Evolutionary conservation across 208 protist genomes (phyloP).

Genomic region (Wallacemonas rigidus): DNA sequence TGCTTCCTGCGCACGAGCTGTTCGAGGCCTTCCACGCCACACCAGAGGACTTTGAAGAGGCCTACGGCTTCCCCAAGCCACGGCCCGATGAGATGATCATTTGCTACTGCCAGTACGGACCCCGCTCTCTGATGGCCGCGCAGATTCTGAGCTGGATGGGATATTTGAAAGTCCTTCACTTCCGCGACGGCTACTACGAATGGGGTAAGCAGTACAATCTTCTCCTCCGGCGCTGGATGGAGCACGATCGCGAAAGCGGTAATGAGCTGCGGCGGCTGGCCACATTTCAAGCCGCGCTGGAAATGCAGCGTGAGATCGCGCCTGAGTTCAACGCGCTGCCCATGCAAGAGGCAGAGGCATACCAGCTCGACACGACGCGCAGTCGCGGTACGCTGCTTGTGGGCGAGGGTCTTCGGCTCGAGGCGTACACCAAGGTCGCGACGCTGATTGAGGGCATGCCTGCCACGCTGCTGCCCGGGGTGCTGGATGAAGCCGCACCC

Average conservation of each 20-base stretch:
- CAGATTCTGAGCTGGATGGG: constrained; percentile 87
- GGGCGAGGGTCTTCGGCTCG: constrained; percentile 57
- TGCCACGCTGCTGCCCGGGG: constrained; percentile 31
- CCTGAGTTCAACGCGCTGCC: constrained; percentile 80
- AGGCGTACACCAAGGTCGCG: constrained; percentile 59
- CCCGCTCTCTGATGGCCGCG: constrained; percentile 78
- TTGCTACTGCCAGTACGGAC: constrained; percentile 85
- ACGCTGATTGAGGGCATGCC: constrained; percentile 51
- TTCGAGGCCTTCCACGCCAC: constrained; percentile 83
- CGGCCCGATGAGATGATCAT: constrained; percentile 69
- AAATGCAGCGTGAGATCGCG: constrained; percentile 79
- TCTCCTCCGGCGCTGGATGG: constrained; percentile 78
- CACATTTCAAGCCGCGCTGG: constrained; percentile 63
- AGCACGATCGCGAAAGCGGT: constrained; percentile 71
- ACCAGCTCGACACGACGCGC: constrained; percentile 72
- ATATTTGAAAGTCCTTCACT: constrained; percentile 77
- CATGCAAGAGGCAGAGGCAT: constrained; percentile 63
- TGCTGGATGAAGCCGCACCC: constrained; percentile 28
- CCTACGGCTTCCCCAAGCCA: constrained; percentile 82
- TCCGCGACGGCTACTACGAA: constrained; percentile 83
- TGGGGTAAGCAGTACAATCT: constrained; percentile 88
- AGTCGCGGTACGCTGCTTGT: constrained; percentile 55
- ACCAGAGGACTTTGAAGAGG: constrained; percentile 62
- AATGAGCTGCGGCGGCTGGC: constrained; percentile 71
- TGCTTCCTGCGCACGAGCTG: constrained; percentile 81